Evolutionary conservation across 2,329 filamentous ascomycete species (phyloP).

Genomic region (Clonostachys chloroleuca): DNA sequence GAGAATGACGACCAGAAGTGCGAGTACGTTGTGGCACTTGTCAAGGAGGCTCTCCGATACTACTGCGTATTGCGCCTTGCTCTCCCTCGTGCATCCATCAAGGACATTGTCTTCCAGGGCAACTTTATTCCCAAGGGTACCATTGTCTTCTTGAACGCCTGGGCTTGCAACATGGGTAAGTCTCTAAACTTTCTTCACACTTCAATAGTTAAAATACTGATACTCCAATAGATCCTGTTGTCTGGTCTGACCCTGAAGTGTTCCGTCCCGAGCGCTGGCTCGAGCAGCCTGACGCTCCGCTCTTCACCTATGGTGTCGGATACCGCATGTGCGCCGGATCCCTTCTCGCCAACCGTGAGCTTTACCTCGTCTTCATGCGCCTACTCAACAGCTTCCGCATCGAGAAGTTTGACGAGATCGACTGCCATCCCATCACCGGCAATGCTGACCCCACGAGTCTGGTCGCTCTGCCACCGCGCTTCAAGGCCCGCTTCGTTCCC

Average conservation of each 20-base stretch:
- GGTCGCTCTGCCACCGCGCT: conserved; percentile 55
- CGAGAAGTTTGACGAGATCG: conserved; percentile 45
- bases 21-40: conserved; percentile 57
- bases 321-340: conserved; percentile 66
- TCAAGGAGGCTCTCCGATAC: conserved; percentile 57
- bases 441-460: conserved; percentile 58
- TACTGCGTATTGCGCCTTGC: conserved; percentile 60
- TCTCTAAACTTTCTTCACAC: neutral
- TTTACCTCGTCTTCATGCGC: conserved; percentile 61
- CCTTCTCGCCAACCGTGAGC: conserved; percentile 57
- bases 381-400: conserved; percentile 59
- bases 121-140: conserved; percentile 57
- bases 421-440: conserved; percentile 55
- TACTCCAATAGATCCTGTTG: conserved; percentile 32
- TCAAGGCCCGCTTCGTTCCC: conserved; percentile 54
- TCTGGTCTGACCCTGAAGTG: conserved; percentile 53
- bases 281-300: conserved; percentile 53
- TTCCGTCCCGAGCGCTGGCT: conserved; percentile 59
- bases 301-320: conserved; percentile 63
- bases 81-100: conserved; percentile 56
- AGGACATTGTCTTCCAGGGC: conserved; percentile 53
- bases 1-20: conserved; percentile 60
- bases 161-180: conserved; percentile 65
- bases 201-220: neutral
- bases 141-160: conserved; percentile 62